phyloP scores from a whole-genome alignment of 1,284 basidiomycete species.

The Rhodotorula sp. region DNA sequence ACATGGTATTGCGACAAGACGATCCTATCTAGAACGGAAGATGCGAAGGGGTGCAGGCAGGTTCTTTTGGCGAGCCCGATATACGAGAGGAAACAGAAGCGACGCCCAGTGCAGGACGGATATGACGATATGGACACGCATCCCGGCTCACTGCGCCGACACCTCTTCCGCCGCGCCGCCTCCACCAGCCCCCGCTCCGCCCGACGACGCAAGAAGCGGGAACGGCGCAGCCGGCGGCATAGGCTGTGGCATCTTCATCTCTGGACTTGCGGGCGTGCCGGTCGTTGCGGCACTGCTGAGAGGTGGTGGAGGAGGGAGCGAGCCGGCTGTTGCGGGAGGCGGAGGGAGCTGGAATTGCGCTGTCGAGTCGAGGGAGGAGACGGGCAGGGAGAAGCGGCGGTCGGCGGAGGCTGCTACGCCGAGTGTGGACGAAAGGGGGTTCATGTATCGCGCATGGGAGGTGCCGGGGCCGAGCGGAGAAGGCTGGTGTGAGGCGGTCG shows the following conservation, averaged over 20 bases:
- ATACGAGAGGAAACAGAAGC: too few relatives aligned
- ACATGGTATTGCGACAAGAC: too few relatives aligned
- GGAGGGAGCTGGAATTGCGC: not conserved
- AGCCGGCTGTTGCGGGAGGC: not conserved
- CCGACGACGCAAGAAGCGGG: not conserved
- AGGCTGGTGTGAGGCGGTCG: not conserved
- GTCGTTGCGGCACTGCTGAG: not conserved
- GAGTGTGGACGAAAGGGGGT: not conserved
- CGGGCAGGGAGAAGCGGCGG: conserved; percentile 15
- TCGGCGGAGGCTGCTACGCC: conserved; percentile 5
- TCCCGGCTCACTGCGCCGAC: not conserved
- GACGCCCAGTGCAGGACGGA: too few relatives aligned
- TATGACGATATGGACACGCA: too few relatives aligned
- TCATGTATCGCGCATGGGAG: not conserved
- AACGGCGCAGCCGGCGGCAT: conserved; percentile 9
- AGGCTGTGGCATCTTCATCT: conserved; percentile 31
- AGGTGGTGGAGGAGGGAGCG: too few relatives aligned
- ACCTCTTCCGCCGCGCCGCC: not conserved
- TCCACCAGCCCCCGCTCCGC: not conserved
- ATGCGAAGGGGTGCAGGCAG: too few relatives aligned
- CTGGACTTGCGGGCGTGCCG: conserved; percentile 12
- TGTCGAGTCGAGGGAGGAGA: not conserved
- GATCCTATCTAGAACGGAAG: too few relatives aligned
- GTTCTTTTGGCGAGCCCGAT: too few relatives aligned
- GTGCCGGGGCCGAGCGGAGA: not conserved